Base-by-base conservation (phyloP, 2,329 filamentous ascomycete species). In the Paracorniculantispora psalliotae region DNA sequence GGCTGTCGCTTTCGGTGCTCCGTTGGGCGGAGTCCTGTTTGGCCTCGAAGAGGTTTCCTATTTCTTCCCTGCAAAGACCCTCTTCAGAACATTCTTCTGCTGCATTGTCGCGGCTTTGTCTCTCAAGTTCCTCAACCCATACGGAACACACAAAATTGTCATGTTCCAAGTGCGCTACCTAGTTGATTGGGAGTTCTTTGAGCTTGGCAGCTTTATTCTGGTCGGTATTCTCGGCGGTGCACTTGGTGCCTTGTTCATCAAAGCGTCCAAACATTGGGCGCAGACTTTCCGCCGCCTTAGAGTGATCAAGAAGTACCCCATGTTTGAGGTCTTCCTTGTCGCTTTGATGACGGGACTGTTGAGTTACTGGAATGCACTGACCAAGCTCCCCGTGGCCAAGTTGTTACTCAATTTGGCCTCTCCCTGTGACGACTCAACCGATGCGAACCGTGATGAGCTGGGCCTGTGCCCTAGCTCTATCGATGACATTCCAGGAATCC, bases 61-160 rank as follows among this genome's bases (percentile, higher is more conserved):
- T 73, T 97, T 97, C 73, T 97, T 97, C 71, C 93, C 94, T 0
- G 91, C 93, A 6, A 97, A 99, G 76, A 97, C 93, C 0, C 82
- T 99, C 9, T 99, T 99, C 77, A 82, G 94, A 56, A 97, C 94
- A 0, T 99, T 99, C 73, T 97, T 97, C 75, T 97, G 93, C 77
- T 97, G 93, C 73, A 97, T 97, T 66, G 88, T 89, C 33, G 92
- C 94, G 1, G 92, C 94, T 0, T 75, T 99, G 35, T 93, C 92
- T 1, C 79, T 99, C 65, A 97, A 97, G 68, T 97, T 97, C 65
- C 79, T 97, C 39, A 96, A 99, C 67, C 94, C 94, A 0, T 99
- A 97, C 67, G 93, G 93, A 30, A 97, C 92, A 0, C 87, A 90
- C 70, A 97, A 99, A 75, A 96, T 99, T 63, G 94, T 99, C 66